Evolutionary conservation across 371 early-diverging fungal genomes (phyloP), one percentile per base, ranked within the genome.

Genomic region (Rhizopus delemar): DNA sequence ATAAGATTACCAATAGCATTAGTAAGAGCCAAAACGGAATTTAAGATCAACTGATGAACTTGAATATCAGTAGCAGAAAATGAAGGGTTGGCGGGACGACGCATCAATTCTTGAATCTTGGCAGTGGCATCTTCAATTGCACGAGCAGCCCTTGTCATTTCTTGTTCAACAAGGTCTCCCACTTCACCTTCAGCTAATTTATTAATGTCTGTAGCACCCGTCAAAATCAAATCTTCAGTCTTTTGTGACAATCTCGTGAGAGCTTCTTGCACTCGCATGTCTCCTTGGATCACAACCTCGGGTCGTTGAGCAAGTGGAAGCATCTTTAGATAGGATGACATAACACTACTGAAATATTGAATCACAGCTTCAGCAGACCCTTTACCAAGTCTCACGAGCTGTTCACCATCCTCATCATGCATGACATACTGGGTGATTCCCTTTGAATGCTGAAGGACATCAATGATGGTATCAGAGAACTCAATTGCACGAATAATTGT

Each of bases 1-100:
- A 98, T 97, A 58, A 98, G 81, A 60, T 93, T 88, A 35, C 91
- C 92, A 71, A 97, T 97, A 3, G 98, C 96, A 62, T 90, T 91
- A 33, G 93, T 97, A 70, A 98, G 82, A 6, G 94, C 94, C 79
- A 95, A 82, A 1, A 93, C 95, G 8, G 92, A 84, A 69, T 93
- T 89, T 50, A 98, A 76, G 56, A 98, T 91, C 12, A 95, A 86
- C 36, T 90, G 86, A 71, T 98, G 92, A 22, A 98, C 96, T 65
- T 94, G 90, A 31, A 94, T 73, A 70, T 96, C 88, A 6, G 70
- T 80, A 31, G 88, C 87, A 8, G 86, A 83, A 29, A 93, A 80
- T 11, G 82, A 78, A 13, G 90, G 83, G 59, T 89, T 86, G 51
- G 81, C 84, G 8, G 95, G 94, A 57, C 82, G 83, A 60, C 79